These are phyloP conservation scores for Suillus fuscotomentosus DNA, from an alignment of 768 basidiomycete species.

Conservation along the genomic window DNA sequence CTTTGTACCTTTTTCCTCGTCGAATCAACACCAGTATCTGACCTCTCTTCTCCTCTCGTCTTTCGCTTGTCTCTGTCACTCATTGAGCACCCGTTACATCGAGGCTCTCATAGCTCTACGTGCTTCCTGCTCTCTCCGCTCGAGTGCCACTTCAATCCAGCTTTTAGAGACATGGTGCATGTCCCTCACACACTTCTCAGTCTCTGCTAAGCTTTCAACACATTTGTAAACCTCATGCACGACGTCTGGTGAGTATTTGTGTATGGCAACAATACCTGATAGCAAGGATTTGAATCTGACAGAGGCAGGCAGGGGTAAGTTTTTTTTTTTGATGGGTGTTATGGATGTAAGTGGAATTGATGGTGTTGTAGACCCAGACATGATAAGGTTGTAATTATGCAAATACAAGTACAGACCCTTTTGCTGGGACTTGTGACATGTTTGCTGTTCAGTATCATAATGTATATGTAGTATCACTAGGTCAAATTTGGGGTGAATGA, in stretches of 20 bases:
- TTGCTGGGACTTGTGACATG: background rate
- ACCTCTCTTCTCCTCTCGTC: too few relatives aligned
- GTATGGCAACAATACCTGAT: slow-evolving; percentile 41
- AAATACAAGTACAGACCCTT: background rate
- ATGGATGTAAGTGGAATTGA: slow-evolving; percentile 3
- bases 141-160: slow-evolving; percentile 12
- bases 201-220: slow-evolving; percentile 33
- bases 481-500: background rate
- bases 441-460: background rate
- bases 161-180: slow-evolving; percentile 39
- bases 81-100: too few relatives aligned
- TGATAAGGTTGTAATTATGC: slow-evolving; percentile 1
- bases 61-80: too few relatives aligned
- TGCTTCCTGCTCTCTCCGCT: background rate
- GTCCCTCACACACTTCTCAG: slow-evolving; percentile 36
- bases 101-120: background rate
- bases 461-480: background rate
- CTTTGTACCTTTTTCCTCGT: too few relatives aligned
- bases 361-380: background rate
- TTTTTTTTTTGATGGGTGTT: slow-evolving; percentile 5
- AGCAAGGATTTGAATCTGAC: slow-evolving; percentile 34
- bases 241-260: slow-evolving; percentile 40
- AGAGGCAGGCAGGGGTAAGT: slow-evolving; percentile 14
- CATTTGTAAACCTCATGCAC: slow-evolving; percentile 38
- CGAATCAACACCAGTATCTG: too few relatives aligned